A percentile compares a stretch with the other conserved stretches of the same genome.
Evolutionary conservation across 2,329 filamentous ascomycete genomes (phyloP).

Genomic region (Ophiostoma novo-ulmi): DNA sequence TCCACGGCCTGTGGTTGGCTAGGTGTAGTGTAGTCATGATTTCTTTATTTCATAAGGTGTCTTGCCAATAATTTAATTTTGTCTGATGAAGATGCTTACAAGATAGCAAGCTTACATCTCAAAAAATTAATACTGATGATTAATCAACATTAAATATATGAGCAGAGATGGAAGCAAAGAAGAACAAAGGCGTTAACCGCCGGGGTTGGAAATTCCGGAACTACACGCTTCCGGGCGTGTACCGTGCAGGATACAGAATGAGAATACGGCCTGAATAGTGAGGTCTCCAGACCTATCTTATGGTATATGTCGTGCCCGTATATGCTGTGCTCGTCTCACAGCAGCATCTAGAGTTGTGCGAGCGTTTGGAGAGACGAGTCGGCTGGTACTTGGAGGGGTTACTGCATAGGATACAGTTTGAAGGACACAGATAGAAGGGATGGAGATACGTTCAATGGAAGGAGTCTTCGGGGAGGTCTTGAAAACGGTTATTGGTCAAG

Average conservation of each 20-base stretch:
- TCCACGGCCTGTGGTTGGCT: slow-evolving; percentile 1
- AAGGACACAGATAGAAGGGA: not conserved
- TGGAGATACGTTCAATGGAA: not conserved
- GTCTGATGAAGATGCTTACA: not conserved
- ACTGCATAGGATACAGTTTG: not conserved
- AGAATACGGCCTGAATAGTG: not conserved
- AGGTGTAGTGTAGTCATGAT: not conserved
- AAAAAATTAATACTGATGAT: not conserved
- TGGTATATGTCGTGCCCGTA: not conserved
- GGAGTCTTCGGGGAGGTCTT: not conserved
- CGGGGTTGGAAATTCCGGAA: not conserved
- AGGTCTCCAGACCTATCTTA: not conserved
- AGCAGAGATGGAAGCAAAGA: not conserved
- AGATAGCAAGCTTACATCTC: not conserved
- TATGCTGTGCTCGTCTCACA: slow-evolving; percentile 1
- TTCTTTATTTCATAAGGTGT: not conserved
- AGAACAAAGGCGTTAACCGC: not conserved
- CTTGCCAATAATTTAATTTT: not conserved
- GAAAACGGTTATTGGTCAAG: not conserved
- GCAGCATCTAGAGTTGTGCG: not conserved
- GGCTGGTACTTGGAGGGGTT: not conserved
- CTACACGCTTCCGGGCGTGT: not conserved
- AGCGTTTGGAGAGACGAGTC: slow-evolving; percentile 3
- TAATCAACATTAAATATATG: not conserved
- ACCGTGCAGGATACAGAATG: not conserved